Base-by-base conservation (phyloP, 345 rosid genomes). In the Iberis pinnata region DNA sequence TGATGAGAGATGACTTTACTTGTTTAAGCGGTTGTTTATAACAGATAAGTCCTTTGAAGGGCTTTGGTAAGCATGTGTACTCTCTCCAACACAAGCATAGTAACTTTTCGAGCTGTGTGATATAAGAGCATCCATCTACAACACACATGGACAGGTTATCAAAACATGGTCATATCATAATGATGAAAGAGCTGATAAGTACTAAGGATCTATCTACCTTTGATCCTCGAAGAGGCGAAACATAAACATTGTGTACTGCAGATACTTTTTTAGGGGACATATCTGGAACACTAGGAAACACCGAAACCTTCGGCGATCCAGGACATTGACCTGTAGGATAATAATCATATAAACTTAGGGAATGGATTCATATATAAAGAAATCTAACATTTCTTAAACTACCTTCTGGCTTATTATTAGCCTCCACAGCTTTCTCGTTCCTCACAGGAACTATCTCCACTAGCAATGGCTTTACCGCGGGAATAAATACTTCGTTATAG, bases 71-170 rank as follows among this genome's bases (percentile, higher is more conserved):
- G 98, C 97, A 45, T 74, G 97, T 6, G 97, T 92, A 68, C 97
- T 88, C 77, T 92, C 99, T 59, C 98, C 98, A 46, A 92, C 96
- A 74, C 96, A 88, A 44, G 97, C 95, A 59, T 92, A 92, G 64
- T 81, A 85, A 73, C 98, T 92, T 68, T 73, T 85, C 9, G 90
- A 76, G 75, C 86, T 78, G 61, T 88, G 85, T 37, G 88, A 85
- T 47, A 88, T 88, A 26, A 89, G 66, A 45, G 98, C 95, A 69
- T 92, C 98, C 97, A 83, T 85, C 98, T 83, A 64, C 54, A 65
- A n/a, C 56, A 6, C 42, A 26, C 57, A 53, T n/a, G 24, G 11
- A 47, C 17, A 18, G 16, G 12, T 43, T 36, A 36, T 33, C 25
- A 45, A 49, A 46, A 43, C 17, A 16, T 7, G 18, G 13, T 29